These are phyloP conservation scores for Madurella mycetomatis DNA, from an alignment of 2,329 filamentous ascomycete genomes.

Conservation along the genomic window DNA sequence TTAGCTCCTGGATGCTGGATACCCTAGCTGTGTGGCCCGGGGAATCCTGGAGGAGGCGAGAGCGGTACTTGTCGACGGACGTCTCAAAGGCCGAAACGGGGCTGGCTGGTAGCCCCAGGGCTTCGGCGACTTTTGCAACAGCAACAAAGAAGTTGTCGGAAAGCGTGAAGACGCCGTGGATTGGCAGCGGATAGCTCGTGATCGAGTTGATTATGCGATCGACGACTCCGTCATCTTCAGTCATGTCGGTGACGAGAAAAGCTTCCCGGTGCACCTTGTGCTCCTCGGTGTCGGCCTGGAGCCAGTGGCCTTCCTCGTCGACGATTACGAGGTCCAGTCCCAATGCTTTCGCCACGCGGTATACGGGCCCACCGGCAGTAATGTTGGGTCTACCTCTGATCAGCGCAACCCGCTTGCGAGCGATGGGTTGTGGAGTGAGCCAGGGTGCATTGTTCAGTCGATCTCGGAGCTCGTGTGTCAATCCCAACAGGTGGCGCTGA, in stretches of 20 bases:
- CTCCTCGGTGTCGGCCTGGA: slow-evolving; percentile 20
- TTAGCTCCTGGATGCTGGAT: slow-evolving; percentile 15
- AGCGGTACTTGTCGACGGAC: slow-evolving; percentile 25
- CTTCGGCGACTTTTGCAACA: slow-evolving; percentile 18
- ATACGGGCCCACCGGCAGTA: slow-evolving; percentile 22
- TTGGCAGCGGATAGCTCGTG: slow-evolving; percentile 19
- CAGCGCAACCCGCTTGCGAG: slow-evolving; percentile 20
- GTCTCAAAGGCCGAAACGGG: slow-evolving; percentile 23
- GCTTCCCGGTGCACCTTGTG: slow-evolving; percentile 22
- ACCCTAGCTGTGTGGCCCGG: slow-evolving; percentile 23
- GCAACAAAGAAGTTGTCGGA: slow-evolving; percentile 27
- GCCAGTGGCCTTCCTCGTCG: slow-evolving; percentile 25
- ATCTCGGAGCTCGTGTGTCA: slow-evolving; percentile 19
- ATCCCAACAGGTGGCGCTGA: slow-evolving; percentile 8
- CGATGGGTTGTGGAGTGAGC: slow-evolving; percentile 13
- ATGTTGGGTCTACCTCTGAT: slow-evolving; percentile 23
- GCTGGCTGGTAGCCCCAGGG: slow-evolving; percentile 16
- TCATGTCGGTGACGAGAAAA: slow-evolving; percentile 25
- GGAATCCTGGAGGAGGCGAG: slow-evolving; percentile 22
- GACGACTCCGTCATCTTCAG: slow-evolving; percentile 19
- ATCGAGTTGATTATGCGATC: slow-evolving; percentile 22
- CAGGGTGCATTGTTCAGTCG: slow-evolving; percentile 20
- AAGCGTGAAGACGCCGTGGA: slow-evolving; percentile 25
- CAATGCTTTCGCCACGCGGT: slow-evolving; percentile 19
- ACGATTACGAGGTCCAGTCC: slow-evolving; percentile 24